Base-by-base conservation (phyloP, 2,329 filamentous ascomycete species). In the Microascus cirrosus region DNA sequence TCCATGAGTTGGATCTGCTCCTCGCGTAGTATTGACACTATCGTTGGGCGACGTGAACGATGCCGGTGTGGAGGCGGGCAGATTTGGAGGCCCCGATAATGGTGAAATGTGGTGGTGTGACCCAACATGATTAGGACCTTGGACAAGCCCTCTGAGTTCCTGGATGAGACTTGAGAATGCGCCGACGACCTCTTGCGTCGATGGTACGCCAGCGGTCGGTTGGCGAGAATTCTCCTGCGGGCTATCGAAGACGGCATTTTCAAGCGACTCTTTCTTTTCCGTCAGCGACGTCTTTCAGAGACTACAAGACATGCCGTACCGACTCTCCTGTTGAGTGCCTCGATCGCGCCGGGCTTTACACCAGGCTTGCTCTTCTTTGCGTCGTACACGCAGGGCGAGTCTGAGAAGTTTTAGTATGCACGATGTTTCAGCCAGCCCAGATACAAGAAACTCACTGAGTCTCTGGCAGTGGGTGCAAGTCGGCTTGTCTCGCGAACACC, bases 401-500 rank as follows among this genome's bases (percentile, higher is more conserved):
- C 62, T 64, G 39, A 15, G 13, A 36, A n/a, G 32, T 25, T 11
- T 35, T 18, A 25, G 39, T 45, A 20, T 20, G 20, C 13, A 22
- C 15, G n/a, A 48, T 10, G 11, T 2, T 4, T 22, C 8, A 48
- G 2, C 20, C n/a, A 22, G 15, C 15, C 2, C 15, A 10, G 42
- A 22, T n/a, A n/a, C 2, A 20, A 10, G 42, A 20, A 5, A 20
- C 61, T 42, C 59, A 70, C 66, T 61, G 13, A 68, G 60, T 59
- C 67, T 62, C 28, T 59, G 61, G 60, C 69, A 71, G 34, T 71
- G 65, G 2, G 64, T 62, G 58, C 70, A 71, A 8, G 61, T 57
- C n/a, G 69, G 69, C 45, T 64, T 62, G 51, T 71, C 68, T 24
- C 68, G 62, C n/a, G 67, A 69, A 60, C 70, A 72, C 55, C 63